Evolutionary conservation across 805 yeast species (phyloP).

Genomic region (Candida verbasci): DNA sequence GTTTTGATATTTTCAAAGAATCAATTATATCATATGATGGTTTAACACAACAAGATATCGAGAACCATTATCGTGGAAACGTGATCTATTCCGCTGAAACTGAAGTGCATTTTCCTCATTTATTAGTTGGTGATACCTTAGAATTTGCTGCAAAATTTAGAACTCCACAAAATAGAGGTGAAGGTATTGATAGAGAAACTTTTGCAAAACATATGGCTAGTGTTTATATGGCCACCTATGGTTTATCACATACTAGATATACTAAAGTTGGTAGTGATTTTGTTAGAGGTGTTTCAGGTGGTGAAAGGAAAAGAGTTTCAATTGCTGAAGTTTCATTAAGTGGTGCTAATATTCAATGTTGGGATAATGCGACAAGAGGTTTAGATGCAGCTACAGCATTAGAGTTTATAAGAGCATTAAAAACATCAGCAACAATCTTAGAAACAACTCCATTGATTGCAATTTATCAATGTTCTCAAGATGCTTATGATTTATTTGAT

Average conservation of each 20-base stretch:
- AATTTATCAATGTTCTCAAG: conserved; percentile 51
- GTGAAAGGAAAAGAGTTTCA: conserved; percentile 82
- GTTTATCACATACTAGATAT: conserved; percentile 49
- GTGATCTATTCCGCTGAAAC: conserved; percentile 45
- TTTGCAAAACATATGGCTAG: conserved; percentile 37
- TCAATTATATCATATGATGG: conserved; percentile 31
- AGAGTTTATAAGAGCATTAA: conserved; percentile 65
- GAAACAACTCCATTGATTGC: conserved; percentile 56
- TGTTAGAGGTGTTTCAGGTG: conserved; percentile 76
- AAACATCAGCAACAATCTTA: conserved; percentile 50
- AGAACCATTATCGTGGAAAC: conserved; percentile 27
- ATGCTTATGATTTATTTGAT: conserved; percentile 47
- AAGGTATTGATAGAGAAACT: conserved; percentile 24
- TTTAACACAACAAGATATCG: conserved; percentile 21
- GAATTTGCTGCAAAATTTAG: conserved; percentile 50
- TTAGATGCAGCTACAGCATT: conserved; percentile 81
- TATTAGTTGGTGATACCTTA: conserved; percentile 51
- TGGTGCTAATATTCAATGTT: conserved; percentile 52
- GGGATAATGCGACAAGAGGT: conserved; percentile 84
- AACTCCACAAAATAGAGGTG: conserved; percentile 34
- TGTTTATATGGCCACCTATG: conserved; percentile 40
- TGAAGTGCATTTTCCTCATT: conserved; percentile 51
- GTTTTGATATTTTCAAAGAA: conserved; percentile 26
- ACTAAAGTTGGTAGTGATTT: conserved; percentile 63
- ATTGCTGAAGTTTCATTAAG: conserved; percentile 73